Base-by-base conservation (phyloP, 345 rosid genomes). In the Bruguiera parviflora region DNA sequence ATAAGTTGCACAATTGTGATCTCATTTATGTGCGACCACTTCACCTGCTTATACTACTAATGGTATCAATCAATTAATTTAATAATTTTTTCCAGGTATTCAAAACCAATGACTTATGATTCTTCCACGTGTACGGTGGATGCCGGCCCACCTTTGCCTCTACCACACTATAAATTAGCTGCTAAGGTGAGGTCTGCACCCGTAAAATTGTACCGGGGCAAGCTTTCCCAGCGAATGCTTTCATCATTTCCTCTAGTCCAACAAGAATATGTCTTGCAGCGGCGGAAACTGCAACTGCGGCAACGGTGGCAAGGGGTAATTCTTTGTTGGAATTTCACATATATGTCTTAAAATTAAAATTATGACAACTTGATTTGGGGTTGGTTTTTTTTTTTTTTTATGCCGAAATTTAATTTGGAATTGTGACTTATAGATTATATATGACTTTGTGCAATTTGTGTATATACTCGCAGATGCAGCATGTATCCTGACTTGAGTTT, bases 91-190 rank as follows among this genome's bases (percentile, higher is more conserved):
- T 10, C 15, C 4, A 0, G 5, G 0, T 2, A 0, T 9, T 0
- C 0, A 39, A 39, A 10, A 10, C 46, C 46, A 11, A 39, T 0
- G 13, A 11, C 9, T 8, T 37, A 8, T 8, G 72, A 72, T 71
- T 10, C 15, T 15, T 11, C 76, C 80, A 79, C 73, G 80, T 77
- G 85, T 75, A 66, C 65, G 77, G 85, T 58, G 18, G 39, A 70
- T 20, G 64, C 53, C 18, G 5, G 10, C 15, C 27, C 2, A 8
- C 15, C 21, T 0, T 58, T 29, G 37, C 11, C 47, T n/a, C 25
- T 4, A 15, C 66, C 5, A 0, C 51, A 3, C 37, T 73, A 81
- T 79, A 79, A 77, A 77, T 10, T 67, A 0, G 61, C 3, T 27
- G 27, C 9, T 16, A 8, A 56, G 28, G 43, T 10, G 5, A 56